Evolutionary conservation across 164 flowering plant genomes (phyloP), one percentile per base, ranked within the genome.

Genomic region (Hamamelis virginiana): DNA sequence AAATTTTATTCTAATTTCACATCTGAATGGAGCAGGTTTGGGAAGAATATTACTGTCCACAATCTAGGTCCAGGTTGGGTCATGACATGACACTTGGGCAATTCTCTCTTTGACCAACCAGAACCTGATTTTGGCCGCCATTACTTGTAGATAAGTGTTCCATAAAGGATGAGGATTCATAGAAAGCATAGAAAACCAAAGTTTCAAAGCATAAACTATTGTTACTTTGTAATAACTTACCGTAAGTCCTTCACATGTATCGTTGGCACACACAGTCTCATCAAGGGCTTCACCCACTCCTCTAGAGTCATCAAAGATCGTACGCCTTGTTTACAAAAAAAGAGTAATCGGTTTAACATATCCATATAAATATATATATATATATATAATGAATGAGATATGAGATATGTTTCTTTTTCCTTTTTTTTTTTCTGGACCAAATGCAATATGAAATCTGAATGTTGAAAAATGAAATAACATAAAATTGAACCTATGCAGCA

Each of bases 241-340:
- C 73, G 82, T 85, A 61, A 93, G 81, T 75, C 98, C 98, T 78
- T 85, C 79, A 66, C 98, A 93, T 15, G 58, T 74, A 22, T 73
- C 67, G 18, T 61, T 69, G 14, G 47, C 73, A 64, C 98, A 93
- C 10, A 87, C 92, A 11, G 52, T 77, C 81, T 93, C 98, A 75
- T 93, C 84, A 61, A 93, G 94, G 26, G 94, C 63, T 78, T 87
- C 98, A 15, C 76, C 90, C 14, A 91, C 94, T 51, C 97, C 98
- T 77, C 86, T 82, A 28, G 72, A 53, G 48, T 89, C 98, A 79
- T 89, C 98, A 55, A 10, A 1, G 25, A 85, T 48, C 56, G 71
- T 75, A 13, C 94, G 92, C 87, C 96, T 92, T 63, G 60, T 23
- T 5, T 18, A 56, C 8, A 55, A 59, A 69, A 16, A 68, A 66